Evolutionary conservation across 1,284 basidiomycete genomes (phyloP).

Genomic region (Pseudozyma sp.): DNA sequence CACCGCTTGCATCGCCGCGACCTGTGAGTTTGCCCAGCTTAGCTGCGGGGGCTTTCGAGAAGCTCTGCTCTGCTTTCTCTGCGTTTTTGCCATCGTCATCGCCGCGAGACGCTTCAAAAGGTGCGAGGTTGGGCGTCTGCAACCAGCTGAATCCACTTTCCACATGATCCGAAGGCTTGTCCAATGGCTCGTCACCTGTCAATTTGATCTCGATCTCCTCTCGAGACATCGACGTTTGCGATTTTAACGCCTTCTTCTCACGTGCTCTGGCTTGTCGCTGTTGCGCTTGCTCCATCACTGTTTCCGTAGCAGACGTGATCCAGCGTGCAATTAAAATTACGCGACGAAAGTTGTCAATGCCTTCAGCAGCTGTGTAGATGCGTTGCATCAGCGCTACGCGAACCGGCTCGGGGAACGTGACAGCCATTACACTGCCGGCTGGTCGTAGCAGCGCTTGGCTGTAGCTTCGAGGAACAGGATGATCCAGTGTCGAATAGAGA

Average conservation of each 20-base stretch:
- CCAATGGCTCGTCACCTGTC: conserved; percentile 28
- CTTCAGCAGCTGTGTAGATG: conserved; percentile 48
- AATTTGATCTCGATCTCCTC: conserved; percentile 15
- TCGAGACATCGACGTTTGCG: neutral
- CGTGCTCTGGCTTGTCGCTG: conserved; percentile 7
- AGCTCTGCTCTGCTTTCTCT: conserved; percentile 17
- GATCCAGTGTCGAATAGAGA: conserved; percentile 36
- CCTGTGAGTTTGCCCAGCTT: conserved; percentile 40
- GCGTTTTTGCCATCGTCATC: conserved; percentile 1
- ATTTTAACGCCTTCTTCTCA: neutral
- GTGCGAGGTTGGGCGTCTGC: conserved; percentile 26
- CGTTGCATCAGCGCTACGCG: conserved; percentile 40
- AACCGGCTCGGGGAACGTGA: conserved; percentile 26
- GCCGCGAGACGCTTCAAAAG: conserved; percentile 16
- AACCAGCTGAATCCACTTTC: conserved; percentile 20
- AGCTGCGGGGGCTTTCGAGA: neutral
- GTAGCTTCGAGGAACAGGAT: conserved; percentile 26
- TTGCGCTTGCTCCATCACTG: conserved; percentile 43
- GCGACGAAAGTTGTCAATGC: conserved; percentile 45
- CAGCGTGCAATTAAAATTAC: conserved; percentile 41
- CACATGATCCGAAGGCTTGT: conserved; percentile 14
- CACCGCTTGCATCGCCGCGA: conserved; percentile 28
- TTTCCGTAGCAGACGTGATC: conserved; percentile 35
- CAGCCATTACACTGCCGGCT: conserved; percentile 23
- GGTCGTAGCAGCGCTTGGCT: conserved; percentile 23